Percentiles rank a stretch among this genome's conserved stretches.
phyloP scores from a whole-genome alignment of 495 filamentous ascomycete species.

The Neurospora sp. region DNA sequence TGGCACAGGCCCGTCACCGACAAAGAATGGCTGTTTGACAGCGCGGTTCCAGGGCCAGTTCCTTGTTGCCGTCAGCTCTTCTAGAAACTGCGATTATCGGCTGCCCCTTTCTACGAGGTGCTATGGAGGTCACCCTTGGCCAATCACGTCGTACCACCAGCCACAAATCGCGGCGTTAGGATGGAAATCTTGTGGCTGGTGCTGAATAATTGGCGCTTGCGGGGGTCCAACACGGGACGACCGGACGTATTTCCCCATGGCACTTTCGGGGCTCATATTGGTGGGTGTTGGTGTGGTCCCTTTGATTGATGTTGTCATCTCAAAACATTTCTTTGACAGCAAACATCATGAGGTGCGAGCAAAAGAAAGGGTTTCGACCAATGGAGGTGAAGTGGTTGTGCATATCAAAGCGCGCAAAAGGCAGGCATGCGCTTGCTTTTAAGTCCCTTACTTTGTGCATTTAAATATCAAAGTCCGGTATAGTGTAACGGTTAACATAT shows the following conservation, averaged over 20 bases:
- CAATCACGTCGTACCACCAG: background rate
- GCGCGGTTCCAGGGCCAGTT: background rate
- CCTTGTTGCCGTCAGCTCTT: background rate
- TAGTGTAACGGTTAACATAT: conserved; percentile 41
- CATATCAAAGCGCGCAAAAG: background rate
- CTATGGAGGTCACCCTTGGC: background rate
- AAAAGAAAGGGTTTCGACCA: background rate
- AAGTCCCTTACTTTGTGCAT: background rate
- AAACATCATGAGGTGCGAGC: background rate
- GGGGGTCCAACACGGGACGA: background rate
- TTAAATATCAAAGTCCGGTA: conserved; percentile 19
- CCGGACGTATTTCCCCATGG: background rate
- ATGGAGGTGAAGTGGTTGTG: background rate
- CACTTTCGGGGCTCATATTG: background rate
- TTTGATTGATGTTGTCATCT: background rate
- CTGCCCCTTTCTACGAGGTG: background rate
- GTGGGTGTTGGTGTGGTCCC: background rate
- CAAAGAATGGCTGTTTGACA: background rate
- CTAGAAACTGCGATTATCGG: background rate
- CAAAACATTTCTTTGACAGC: background rate
- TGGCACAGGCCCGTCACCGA: background rate
- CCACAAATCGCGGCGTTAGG: background rate
- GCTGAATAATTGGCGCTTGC: background rate
- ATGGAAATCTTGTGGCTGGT: background rate
- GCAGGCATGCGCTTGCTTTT: background rate